Conservation (phyloP, 2,329 filamentous ascomycete species). For the Botrytis cinerea region DNA sequence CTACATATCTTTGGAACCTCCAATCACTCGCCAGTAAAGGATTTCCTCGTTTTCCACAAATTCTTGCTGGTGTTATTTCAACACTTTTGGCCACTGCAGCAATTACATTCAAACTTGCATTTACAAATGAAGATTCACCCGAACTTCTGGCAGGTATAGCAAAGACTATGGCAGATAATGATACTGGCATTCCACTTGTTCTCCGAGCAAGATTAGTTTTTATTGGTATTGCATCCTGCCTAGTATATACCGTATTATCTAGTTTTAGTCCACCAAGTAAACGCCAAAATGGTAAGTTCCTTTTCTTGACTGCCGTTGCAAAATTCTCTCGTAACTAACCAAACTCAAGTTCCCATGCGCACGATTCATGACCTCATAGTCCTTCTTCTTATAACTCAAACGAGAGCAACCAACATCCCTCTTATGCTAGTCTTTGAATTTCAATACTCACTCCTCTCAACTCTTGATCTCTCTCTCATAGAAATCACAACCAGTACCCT, state of each 20-base stretch:
- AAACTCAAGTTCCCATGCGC: constrained; percentile 34
- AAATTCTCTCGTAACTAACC: constrained; percentile 13
- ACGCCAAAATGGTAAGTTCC: constrained; percentile 32
- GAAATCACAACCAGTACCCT: constrained; percentile 71
- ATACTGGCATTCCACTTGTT: constrained; percentile 36
- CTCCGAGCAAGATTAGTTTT: constrained; percentile 50
- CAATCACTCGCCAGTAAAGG: constrained; percentile 33
- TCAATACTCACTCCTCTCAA: constrained; percentile 55
- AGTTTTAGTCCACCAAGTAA: constrained; percentile 42
- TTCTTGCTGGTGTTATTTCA: constrained; percentile 40
- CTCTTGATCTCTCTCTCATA: constrained; percentile 50
- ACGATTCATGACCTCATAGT: constrained; percentile 70
- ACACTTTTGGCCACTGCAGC: constrained; percentile 55
- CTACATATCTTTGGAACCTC: constrained; percentile 63
- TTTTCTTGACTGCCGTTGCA: background rate
- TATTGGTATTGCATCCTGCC: constrained; percentile 45
- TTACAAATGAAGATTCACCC: constrained; percentile 83
- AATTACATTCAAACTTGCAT: constrained; percentile 84
- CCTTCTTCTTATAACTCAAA: constrained; percentile 84
- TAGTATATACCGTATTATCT: constrained; percentile 46
- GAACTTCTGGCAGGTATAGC: constrained; percentile 64
- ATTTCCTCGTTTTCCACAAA: constrained; percentile 38
- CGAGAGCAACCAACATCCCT: constrained; percentile 80
- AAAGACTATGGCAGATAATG: constrained; percentile 36
- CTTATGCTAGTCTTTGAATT: constrained; percentile 75